Evolutionary conservation across 1,284 basidiomycete genomes (phyloP), one percentile per base, ranked within the genome.

Genomic region (Malassezia globosa): DNA sequence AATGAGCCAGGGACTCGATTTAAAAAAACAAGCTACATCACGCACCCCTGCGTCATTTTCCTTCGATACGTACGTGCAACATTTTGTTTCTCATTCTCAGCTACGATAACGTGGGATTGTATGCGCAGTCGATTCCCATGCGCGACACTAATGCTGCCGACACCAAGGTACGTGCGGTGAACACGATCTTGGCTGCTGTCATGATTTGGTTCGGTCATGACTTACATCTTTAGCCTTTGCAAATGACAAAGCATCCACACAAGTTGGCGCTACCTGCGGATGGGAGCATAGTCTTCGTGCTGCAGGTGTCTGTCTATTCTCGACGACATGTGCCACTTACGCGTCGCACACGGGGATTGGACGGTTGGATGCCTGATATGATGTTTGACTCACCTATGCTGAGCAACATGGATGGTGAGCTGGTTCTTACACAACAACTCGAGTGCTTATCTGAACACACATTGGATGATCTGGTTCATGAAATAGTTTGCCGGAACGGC

Each of bases 241-340:
- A n/a, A n/a, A n/a, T n/a, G n/a, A n/a, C n/a, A n/a, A n/a, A n/a
- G n/a, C n/a, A n/a, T n/a, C n/a, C n/a, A n/a, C n/a, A n/a, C n/a
- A n/a, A n/a, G n/a, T n/a, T n/a, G n/a, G n/a, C n/a, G n/a, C n/a
- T n/a, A n/a, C n/a, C n/a, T n/a, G n/a, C n/a, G n/a, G n/a, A n/a
- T n/a, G n/a, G n/a, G n/a, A n/a, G n/a, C n/a, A n/a, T n/a, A n/a
- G n/a, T n/a, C 2, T 11, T 42, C 3, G 22, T 52, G 1, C 3
- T 52, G 1, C 38, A 52, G 11, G 34, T 52, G 14, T 52, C 50
- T 4, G 33, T 52, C 4, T 52, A 52, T 27, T 27, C 39, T 7
- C 31, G 45, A 7, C 38, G 40, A 1, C 35, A 33, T 13, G 10
- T 37, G 6, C 31, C 39, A 8, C 18, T 52, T 8, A 47, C 50